Evolutionary conservation across 2,329 filamentous ascomycete genomes (phyloP).

Genomic region (Metarhizium guizhouense): DNA sequence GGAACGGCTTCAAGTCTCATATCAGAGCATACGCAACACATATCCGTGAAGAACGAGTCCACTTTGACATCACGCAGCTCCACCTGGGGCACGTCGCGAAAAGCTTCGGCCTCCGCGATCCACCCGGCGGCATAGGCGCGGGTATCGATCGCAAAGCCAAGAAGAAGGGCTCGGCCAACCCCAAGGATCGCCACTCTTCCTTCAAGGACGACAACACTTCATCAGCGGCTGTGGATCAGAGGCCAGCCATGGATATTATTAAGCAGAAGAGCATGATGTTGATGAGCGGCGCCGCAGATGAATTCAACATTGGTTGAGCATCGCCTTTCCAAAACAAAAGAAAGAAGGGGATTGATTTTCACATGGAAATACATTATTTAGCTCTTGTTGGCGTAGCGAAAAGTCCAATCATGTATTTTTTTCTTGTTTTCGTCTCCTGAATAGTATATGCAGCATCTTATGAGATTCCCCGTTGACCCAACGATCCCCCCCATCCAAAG

Average conservation of each 20-base stretch:
- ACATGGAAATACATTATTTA: neutral
- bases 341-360: neutral
- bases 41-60: slow-evolving; percentile 70
- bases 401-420: neutral
- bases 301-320: slow-evolving; percentile 58
- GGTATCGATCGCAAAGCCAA: slow-evolving; percentile 40
- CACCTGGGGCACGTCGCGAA: slow-evolving; percentile 93
- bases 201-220: slow-evolving; percentile 1
- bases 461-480: neutral
- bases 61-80: slow-evolving; percentile 85
- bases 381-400: neutral
- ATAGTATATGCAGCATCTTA: neutral
- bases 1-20: slow-evolving; percentile 83
- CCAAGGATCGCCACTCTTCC: slow-evolving; percentile 13
- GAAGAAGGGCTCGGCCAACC: slow-evolving; percentile 15
- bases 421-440: neutral
- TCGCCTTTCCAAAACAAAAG: neutral
- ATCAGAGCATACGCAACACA: slow-evolving; percentile 94
- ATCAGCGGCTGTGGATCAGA: slow-evolving; percentile 18
- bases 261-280: slow-evolving; percentile 57
- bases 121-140: slow-evolving; percentile 70
- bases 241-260: slow-evolving; percentile 32
- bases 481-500: too few species aligned
- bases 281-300: slow-evolving; percentile 53
- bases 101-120: slow-evolving; percentile 82